Base-by-base conservation (phyloP, 2,329 filamentous ascomycete genomes). In the Fusarium buxicola region DNA sequence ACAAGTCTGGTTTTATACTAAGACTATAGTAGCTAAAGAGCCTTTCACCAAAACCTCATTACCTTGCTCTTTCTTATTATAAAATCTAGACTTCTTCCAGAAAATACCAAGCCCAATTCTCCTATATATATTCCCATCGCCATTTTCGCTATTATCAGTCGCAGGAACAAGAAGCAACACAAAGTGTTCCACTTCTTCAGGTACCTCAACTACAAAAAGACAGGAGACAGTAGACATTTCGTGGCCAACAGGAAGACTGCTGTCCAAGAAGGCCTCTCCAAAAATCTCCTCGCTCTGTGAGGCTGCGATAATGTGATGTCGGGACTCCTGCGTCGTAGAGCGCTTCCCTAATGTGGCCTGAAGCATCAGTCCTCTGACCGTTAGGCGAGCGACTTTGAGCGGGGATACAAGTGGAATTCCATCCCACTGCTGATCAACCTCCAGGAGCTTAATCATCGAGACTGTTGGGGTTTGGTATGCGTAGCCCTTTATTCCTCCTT, bases 261-360 rank as follows among this genome's bases (percentile, higher is more conserved):
- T 55, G 1, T 56, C 50, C 15, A 56, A 4, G 11, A 55, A 55
- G 1, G 50, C 54, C 7, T 56, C 54, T 0, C 54, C 54, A 4
- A 47, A 32, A 11, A 56, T 10, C 0, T 56, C 50, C 8, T 9
- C 11, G 10, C 54, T 39, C 1, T 15, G 24, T 7, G 27, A 7
- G 2, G 18, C 18, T 10, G 50, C 39, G 5, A 56, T 9, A 5
- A 56, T 31, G 2, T 56, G 34, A 8, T 56, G 50, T 4, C 54
- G 50, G 11, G 50, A 40, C 1, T 32, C 28, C 0, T 55, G 54
- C 0, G 54, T 55, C 1, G 47, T n/a, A 7, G 54, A 56, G 12
- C 27, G 39, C 1, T 30, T 8, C 0, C 54, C 54, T 7, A 55
- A 1, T 8, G 27, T 13, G 16, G 25, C 50, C 2, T 18, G 13